Conservation (phyloP, 2,329 filamentous ascomycete species). For the Endocalyx cinctus region DNA sequence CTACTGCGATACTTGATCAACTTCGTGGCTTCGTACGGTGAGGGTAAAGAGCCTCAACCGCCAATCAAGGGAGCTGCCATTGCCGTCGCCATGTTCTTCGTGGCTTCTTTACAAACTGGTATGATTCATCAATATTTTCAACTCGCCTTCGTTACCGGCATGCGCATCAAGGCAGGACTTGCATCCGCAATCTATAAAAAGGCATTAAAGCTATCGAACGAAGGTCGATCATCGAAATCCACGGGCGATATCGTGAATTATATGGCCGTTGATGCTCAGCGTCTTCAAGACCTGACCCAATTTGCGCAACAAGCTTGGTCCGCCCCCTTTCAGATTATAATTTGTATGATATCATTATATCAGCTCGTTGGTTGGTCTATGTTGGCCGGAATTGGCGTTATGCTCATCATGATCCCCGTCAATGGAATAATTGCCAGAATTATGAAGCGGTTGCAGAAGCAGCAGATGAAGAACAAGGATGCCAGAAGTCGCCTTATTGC, state of each 20-base stretch:
- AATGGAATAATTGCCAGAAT: conserved; percentile 88
- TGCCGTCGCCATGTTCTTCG: conserved; percentile 84
- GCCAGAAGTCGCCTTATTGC: conserved; percentile 88
- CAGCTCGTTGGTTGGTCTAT: conserved; percentile 92
- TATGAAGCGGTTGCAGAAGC: conserved; percentile 92
- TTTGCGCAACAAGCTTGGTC: conserved; percentile 96
- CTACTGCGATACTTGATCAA: conserved; percentile 77
- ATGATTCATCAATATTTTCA: conserved; percentile 98
- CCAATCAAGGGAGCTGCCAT: conserved; percentile 81
- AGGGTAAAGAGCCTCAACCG: conserved; percentile 61
- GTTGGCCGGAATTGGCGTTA: conserved; percentile 89
- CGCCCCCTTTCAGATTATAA: conserved; percentile 89
- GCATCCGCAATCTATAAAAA: conserved; percentile 92
- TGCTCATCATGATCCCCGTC: conserved; percentile 96
- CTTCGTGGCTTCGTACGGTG: conserved; percentile 74
- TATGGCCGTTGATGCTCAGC: conserved; percentile 97
- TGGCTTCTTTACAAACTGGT: conserved; percentile 80
- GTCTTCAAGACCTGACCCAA: conserved; percentile 89
- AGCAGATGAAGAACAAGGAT: conserved; percentile 99
- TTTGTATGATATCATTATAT: conserved; percentile 95
- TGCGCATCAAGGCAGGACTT: conserved; percentile 90
- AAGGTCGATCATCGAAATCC: conserved; percentile 81
- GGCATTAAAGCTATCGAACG: conserved; percentile 83
- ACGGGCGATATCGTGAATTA: conserved; percentile 99
- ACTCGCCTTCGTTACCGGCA: conserved; percentile 87